phyloP scores from a whole-genome alignment of 2,329 filamentous ascomycete species.

The Thermoascus crustaceus region DNA sequence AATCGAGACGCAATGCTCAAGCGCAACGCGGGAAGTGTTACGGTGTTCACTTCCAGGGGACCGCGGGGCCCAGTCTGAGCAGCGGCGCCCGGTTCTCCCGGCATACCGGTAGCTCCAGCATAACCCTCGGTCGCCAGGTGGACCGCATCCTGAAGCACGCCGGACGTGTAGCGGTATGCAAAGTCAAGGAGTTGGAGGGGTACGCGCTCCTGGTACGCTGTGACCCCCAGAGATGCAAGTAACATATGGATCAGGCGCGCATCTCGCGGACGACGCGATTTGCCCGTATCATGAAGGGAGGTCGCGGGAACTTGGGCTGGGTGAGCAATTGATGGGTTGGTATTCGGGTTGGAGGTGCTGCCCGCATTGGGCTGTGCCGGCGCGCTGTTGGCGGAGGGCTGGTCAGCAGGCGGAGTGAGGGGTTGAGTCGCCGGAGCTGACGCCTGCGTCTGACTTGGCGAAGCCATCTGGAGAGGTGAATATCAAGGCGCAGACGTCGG shows the following conservation, averaged over 20 bases:
- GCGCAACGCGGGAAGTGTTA: constrained; percentile 51
- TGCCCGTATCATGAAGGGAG: constrained; percentile 39
- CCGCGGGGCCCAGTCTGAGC: constrained; percentile 27
- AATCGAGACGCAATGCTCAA: constrained; percentile 54
- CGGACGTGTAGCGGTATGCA: constrained; percentile 47
- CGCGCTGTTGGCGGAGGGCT: constrained; percentile 18
- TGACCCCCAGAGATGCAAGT: constrained; percentile 41
- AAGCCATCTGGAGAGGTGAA: constrained; percentile 21
- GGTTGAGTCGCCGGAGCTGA: constrained; percentile 28
- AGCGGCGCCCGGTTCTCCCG: constrained; percentile 19
- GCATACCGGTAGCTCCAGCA: constrained; percentile 27
- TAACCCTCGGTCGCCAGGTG: constrained; percentile 46
- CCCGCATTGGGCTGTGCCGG: constrained; percentile 15
- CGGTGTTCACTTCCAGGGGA: constrained; percentile 39
- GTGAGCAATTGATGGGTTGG: constrained; percentile 15
- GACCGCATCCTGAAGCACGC: constrained; percentile 44
- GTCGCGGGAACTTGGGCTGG: constrained; percentile 34
- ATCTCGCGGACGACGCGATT: constrained; percentile 41
- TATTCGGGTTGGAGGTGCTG: constrained; percentile 10
- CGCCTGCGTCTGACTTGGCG: constrained; percentile 25
- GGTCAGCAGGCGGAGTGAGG: constrained; percentile 38
- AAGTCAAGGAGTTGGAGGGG: constrained; percentile 46
- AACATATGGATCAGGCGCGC: constrained; percentile 45
- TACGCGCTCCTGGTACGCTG: constrained; percentile 45
- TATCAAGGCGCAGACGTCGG: background rate